Evolutionary conservation across 192 early-diverging fungal species (phyloP), one percentile per base, ranked within the genome.

Genomic region (Backusella westeae): DNA sequence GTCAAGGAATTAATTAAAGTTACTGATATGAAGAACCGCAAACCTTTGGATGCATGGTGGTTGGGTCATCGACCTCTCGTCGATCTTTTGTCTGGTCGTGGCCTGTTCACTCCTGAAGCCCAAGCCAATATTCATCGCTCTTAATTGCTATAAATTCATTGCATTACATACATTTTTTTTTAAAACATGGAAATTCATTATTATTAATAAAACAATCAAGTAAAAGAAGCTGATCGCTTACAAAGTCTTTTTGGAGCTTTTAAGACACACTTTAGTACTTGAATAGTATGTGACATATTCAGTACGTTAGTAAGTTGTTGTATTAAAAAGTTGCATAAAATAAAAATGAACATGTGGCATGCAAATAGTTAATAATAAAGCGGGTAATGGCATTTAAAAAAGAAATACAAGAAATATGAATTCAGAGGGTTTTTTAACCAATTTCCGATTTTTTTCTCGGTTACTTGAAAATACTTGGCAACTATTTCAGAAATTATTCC

Each of bases 21-120:
- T 35, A 93, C 95, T 0, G 95, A 99, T 81, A 85, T 98, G 84
- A 90, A 86, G 63, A 90, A 91, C 59, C 89, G 92, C 41, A 91
- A 93, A 75, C 85, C 92, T 34, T 85, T 77, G 4, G 89, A 86
- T 35, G 83, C 88, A 10, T 90, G 91, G 86, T 97, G 96, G 96
- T 77, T 80, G 36, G 79, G 84, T 1, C 79, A 87, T 71, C 86
- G 89, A 59, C 82, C 85, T 67, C 83, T 90, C 5, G 85, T 91
- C 39, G 90, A 91, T 77, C 77, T 94, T 36, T 82, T 94, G 19
- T 86, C 86, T 32, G 87, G 87, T 32, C 85, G 88, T 23, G 89
- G 90, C 46, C 32, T 75, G 17, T 84, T 78, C 53, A 65, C 67
- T 49, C 63, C 59, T 42, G 42, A 75, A 46, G 65, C 70, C 14